Base-by-base conservation (phyloP, 352 stramenopile species). In the Blastocystis sp. region DNA sequence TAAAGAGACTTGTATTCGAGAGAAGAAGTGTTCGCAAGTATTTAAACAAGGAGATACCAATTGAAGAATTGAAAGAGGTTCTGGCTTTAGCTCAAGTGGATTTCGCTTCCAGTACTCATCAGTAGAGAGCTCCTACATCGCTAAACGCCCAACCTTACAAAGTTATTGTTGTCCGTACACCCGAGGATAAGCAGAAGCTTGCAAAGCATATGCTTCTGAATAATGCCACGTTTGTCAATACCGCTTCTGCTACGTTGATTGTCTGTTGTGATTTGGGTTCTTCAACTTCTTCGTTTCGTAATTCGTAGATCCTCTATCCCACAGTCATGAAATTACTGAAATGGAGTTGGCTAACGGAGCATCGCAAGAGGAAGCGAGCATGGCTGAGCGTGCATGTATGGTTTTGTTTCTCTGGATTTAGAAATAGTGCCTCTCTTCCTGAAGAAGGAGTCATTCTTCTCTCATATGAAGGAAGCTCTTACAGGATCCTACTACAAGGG, bases 1-100 rank as follows among this genome's bases (percentile, higher is more conserved):
- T 86, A 37, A 86, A 86, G 61, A 14, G 61, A 42, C 35, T 86
- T 35, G 59, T 71, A 37, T 51, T 86, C 7, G 75, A 86, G 12
- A 80, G 75, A 77, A 24, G 75, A 42, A 75, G 57, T 77, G 75
- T 86, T 32, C 32, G 75, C 42, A 86, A 86, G 52, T 86, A 86
- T 69, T 29, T 86, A 12, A 42, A 86, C 46, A 86, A 86, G 42
- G 75, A 86, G 16, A 86, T 86, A 27, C 75, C 75, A 24, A 39
- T 75, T 7, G 49, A 75, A 24, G 75, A 75, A 61, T 65, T 86
- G 57, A 75, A 74, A 24, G 75, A 86, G n/a, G 61, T 86, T 27
- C 19, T 86, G 4, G 35, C 75, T 51, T 46, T 75, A 19, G 61
- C 75, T 78, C 75, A 86, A 43, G 75, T 69, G 43, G 24, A 7